These are phyloP conservation scores for Populus deltoides DNA, from an alignment of 345 rosid genomes.

Conservation along the genomic window DNA sequence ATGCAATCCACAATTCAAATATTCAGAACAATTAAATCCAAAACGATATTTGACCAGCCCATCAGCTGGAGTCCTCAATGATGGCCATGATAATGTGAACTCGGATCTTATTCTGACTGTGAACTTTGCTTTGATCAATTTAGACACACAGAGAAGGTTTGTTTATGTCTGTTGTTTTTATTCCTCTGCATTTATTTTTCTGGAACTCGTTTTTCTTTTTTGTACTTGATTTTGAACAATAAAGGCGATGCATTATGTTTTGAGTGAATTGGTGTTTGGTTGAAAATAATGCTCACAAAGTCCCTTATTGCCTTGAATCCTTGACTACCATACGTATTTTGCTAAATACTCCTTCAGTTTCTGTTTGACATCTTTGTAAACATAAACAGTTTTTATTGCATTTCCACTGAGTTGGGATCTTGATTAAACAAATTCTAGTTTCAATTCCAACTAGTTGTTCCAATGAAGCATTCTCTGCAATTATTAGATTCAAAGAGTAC, in stretches of 20 bases:
- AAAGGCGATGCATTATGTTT: not conserved
- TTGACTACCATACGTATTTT: not conserved
- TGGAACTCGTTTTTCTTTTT: slow-evolving; percentile 6
- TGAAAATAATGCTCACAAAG: not conserved
- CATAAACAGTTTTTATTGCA: not conserved
- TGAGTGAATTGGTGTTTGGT: not conserved
- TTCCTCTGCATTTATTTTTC: slow-evolving; percentile 4
- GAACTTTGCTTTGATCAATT: slow-evolving; percentile 65
- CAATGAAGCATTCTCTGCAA: not conserved
- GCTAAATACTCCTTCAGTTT: no score
- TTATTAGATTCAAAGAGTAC: not conserved
- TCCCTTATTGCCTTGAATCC: not conserved
- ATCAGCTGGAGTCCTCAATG: slow-evolving; percentile 83
- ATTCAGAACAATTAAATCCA: slow-evolving; percentile 88
- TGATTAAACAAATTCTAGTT: not conserved
- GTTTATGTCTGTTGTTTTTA: slow-evolving; percentile 21
- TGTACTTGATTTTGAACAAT: not conserved
- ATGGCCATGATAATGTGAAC: slow-evolving; percentile 89
- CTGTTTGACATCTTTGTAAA: not conserved
- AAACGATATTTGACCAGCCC: slow-evolving; percentile 97
- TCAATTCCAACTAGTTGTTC: not conserved
- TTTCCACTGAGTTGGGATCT: not conserved
- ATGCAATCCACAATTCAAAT: slow-evolving; percentile 88
- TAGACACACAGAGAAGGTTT: slow-evolving; percentile 79
- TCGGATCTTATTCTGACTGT: slow-evolving; percentile 91